Evolutionary conservation across 177 flowering plant genomes (phyloP), one percentile per base, ranked within the genome.

Genomic region (Vitis hybrid): DNA sequence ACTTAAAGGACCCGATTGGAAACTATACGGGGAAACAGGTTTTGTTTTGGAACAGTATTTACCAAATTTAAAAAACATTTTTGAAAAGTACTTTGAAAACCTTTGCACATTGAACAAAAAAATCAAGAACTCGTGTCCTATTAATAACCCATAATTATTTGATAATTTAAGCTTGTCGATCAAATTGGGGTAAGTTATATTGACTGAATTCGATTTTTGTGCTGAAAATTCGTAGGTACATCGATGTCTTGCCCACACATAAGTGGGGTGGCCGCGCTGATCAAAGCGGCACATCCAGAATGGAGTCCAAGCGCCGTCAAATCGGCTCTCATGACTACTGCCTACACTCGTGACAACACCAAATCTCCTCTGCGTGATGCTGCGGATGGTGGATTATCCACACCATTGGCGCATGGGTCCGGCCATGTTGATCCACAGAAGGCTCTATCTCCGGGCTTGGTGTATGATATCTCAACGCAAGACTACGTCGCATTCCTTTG

Each of bases 161-260:
- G 31, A 28, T 28, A 28, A 28, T 28, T 28, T 28, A 28, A 28
- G 1, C 31, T 28, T 28, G 31, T 28, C 4, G 31, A 28, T 59
- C 20, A 59, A 15, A 59, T 18, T 59, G 62, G 62, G 62, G 62
- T 59, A 15, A 14, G 31, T 28, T 28, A 28, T 28, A 28, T 28
- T 0, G 31, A 28, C 31, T 28, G 1, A 28, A 28, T 28, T 28
- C 31, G 31, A 28, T 28, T 28, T 3, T 28, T 28, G 31, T 28
- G 31, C 31, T 28, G 31, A 3, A 28, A 28, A 28, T 28, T 14
- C 59, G 51, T 64, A 94, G 98, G 98, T 62, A 94, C 98, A 57
- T 94, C 98, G 1, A 94, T 94, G 98, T 92, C 98, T 0, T 94
- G 98, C 76, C 98, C 98, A 4, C 98, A 94, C 79, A 83, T 94